phyloP scores from a whole-genome alignment of 768 basidiomycete species.

The Trametes cingulata region DNA sequence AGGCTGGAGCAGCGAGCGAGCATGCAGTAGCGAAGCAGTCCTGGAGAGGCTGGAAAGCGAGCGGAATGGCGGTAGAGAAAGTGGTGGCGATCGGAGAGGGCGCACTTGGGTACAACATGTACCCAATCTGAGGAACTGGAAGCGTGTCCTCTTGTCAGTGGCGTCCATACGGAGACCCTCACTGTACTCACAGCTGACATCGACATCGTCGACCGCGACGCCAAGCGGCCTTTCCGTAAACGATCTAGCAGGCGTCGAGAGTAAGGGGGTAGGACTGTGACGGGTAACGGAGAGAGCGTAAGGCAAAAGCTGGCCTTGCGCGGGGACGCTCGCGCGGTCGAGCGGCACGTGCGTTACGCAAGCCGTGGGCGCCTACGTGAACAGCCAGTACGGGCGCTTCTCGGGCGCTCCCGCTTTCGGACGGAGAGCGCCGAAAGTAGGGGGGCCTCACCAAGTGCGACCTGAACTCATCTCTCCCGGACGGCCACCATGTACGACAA shows the following conservation, averaged over 20 bases:
- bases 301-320: conserved; percentile 1
- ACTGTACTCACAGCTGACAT: conserved; percentile 14
- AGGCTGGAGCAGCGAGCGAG: conserved; percentile 1
- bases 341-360: conserved; percentile 23
- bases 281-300: background rate
- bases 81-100: conserved; percentile 36
- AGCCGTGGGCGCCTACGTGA: background rate
- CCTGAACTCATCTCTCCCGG: too few species aligned
- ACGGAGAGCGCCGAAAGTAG: too few species aligned
- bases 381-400: background rate
- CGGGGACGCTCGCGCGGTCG: background rate
- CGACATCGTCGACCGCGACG: conserved; percentile 16
- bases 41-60: conserved; percentile 23
- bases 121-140: conserved; percentile 31
- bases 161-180: background rate
- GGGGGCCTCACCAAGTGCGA: too few species aligned
- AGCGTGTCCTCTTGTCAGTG: background rate
- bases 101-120: conserved; percentile 35
- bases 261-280: background rate
- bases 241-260: background rate
- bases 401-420: background rate
- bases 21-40: conserved; percentile 1
- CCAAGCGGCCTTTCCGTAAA: background rate
- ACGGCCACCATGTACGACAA: too few species aligned
- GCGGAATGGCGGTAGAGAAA: conserved; percentile 22